A percentile compares a stretch with the other conserved stretches of the same genome.
phyloP scores from a whole-genome alignment of 2,329 filamentous ascomycete species.

The Cordyceps pruinosa region DNA sequence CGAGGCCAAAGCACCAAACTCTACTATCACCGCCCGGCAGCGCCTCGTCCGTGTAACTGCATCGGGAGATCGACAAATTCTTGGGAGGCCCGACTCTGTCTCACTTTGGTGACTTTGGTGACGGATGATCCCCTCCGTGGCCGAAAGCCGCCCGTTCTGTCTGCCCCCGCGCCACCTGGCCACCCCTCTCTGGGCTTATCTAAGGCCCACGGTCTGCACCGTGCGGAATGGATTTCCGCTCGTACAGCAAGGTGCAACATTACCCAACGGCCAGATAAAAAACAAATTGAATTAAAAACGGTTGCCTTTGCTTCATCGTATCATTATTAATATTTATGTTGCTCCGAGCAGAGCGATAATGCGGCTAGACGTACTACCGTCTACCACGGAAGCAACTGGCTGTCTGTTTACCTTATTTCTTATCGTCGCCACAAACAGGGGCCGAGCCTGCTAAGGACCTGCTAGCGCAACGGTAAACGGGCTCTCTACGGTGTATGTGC shows the following conservation, averaged over 20 bases:
- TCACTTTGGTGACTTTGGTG: background rate
- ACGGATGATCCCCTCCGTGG: background rate
- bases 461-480: constrained; percentile 9
- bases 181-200: too few relatives aligned
- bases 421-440: background rate
- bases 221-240: background rate
- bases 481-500: constrained; percentile 7
- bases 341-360: too few relatives aligned
- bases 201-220: too few relatives aligned
- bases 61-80: background rate
- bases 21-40: background rate
- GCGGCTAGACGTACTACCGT: too few relatives aligned
- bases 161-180: background rate
- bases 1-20: background rate
- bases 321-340: too few relatives aligned
- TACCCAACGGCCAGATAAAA: background rate
- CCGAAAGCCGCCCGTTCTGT: constrained; percentile 3
- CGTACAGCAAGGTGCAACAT: background rate
- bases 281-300: too few relatives aligned
- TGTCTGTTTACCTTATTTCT: constrained; percentile 7
- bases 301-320: background rate
- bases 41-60: background rate
- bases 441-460: background rate
- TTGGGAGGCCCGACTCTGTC: background rate
- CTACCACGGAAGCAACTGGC: too few relatives aligned